phyloP scores from a whole-genome alignment of 2,329 filamentous ascomycete species.

The Colletotrichum magnum region DNA sequence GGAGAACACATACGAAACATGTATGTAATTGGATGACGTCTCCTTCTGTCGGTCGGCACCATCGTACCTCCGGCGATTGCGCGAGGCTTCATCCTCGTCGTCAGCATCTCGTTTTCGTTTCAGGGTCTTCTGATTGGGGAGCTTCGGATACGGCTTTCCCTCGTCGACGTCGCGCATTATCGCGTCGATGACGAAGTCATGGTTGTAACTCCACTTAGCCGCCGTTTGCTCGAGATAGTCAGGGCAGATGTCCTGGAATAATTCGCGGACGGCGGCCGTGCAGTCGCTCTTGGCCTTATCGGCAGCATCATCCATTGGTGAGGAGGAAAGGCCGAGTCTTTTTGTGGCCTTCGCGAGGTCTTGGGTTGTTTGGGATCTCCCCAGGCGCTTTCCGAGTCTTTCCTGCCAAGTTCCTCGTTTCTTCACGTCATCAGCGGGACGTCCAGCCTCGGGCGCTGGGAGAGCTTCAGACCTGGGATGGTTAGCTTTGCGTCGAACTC shows the following conservation, averaged over 20 bases:
- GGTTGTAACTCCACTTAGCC: constrained; percentile 46
- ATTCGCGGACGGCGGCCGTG: constrained; percentile 46
- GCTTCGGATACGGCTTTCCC: constrained; percentile 55
- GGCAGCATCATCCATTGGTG: constrained; percentile 22
- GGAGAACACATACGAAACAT: constrained; percentile 28
- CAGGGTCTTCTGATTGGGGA: constrained; percentile 39
- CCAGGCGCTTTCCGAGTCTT: background rate
- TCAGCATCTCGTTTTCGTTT: constrained; percentile 59
- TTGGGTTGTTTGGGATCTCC: background rate
- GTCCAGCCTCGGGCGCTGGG: no score
- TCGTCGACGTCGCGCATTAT: constrained; percentile 58
- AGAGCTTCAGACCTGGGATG: no score
- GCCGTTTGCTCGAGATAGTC: constrained; percentile 52
- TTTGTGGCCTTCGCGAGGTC: background rate
- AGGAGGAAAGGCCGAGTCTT: background rate
- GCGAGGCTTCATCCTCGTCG: constrained; percentile 42
- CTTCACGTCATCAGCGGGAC: no score
- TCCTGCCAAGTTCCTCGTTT: no score
- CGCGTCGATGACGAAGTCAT: constrained; percentile 50
- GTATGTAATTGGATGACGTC: background rate
- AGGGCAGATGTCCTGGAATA: constrained; percentile 64
- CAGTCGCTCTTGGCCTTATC: constrained; percentile 43
- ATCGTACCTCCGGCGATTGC: constrained; percentile 13
- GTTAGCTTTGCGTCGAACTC: no score
- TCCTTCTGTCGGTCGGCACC: constrained; percentile 9